phyloP scores from a whole-genome alignment of 148 eudicot species.

The Rhododendron ferrugineum region DNA sequence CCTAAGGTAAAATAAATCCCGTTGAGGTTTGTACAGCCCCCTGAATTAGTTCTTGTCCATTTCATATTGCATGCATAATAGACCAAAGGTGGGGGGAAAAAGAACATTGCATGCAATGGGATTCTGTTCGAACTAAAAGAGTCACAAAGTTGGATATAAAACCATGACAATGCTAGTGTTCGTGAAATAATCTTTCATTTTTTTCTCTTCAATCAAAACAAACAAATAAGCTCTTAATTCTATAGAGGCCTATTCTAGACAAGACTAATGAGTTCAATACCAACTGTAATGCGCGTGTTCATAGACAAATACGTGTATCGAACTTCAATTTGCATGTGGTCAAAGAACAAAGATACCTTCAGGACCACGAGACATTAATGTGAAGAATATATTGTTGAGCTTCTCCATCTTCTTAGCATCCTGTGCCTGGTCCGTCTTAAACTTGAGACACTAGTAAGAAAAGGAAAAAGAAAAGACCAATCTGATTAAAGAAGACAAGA shows the following conservation, averaged over 20 bases:
- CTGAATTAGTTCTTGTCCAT: neutral
- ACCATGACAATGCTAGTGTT: neutral
- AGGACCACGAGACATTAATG: slow-evolving; percentile 94
- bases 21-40: neutral
- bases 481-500: neutral
- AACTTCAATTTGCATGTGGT: neutral
- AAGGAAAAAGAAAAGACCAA: neutral
- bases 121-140: neutral
- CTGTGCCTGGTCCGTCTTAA: slow-evolving; percentile 93
- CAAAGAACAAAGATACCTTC: slow-evolving; percentile 47
- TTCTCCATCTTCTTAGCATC: slow-evolving; percentile 99
- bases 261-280: neutral
- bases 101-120: neutral
- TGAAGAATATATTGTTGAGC: slow-evolving; percentile 86
- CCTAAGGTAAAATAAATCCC: neutral
- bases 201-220: too few relatives aligned
- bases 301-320: neutral
- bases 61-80: neutral
- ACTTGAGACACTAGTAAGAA: slow-evolving; percentile 70
- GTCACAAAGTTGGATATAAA: neutral
- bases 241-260: neutral
- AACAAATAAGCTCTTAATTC: too few relatives aligned
- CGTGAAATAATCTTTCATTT: neutral
- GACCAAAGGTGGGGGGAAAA: neutral
- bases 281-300: neutral